These are phyloP conservation scores for Eimeria tenella DNA, from an alignment of 169 alveolate genomes.

Conservation along the genomic window DNA sequence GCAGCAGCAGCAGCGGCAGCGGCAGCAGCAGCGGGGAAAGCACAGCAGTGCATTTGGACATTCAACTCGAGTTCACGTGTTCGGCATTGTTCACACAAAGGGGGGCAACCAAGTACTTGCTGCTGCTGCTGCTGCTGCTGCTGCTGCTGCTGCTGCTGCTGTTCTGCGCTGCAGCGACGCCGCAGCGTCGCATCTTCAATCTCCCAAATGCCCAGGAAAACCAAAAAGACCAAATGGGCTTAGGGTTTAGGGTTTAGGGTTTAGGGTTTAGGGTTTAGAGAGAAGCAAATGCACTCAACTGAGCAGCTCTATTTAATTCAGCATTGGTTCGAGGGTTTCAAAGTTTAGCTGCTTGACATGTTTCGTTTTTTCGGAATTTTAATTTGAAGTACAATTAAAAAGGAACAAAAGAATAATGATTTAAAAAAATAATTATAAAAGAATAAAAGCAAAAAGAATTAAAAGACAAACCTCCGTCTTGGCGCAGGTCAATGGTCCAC, in stretches of 20 bases:
- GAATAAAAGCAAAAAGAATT: not conserved
- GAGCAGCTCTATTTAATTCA: too few species aligned
- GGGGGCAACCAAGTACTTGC: not conserved
- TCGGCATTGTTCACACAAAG: too few species aligned
- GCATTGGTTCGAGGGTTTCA: too few species aligned
- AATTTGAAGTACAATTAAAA: not conserved
- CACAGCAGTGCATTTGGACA: too few species aligned
- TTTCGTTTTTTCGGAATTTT: too few species aligned
- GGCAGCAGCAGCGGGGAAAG: not conserved
- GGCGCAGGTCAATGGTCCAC: slow-evolving; percentile 66
- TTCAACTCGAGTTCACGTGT: too few species aligned
- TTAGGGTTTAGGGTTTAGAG: not conserved
- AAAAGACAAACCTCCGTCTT: not conserved
- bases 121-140: not conserved
- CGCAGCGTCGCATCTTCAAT: too few species aligned
- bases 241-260: not conserved
- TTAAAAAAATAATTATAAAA: not conserved
- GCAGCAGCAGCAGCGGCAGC: not conserved
- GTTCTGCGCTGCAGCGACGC: too few species aligned
- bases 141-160: too few species aligned
- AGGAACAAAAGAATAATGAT: not conserved
- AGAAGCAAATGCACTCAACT: too few species aligned
- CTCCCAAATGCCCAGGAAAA: too few species aligned
- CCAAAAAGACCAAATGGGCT: not conserved
- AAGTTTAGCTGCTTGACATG: too few species aligned